These are phyloP conservation scores for Lathyrus sativus DNA, from an alignment of 306 rosid species.

Conservation along the genomic window DNA sequence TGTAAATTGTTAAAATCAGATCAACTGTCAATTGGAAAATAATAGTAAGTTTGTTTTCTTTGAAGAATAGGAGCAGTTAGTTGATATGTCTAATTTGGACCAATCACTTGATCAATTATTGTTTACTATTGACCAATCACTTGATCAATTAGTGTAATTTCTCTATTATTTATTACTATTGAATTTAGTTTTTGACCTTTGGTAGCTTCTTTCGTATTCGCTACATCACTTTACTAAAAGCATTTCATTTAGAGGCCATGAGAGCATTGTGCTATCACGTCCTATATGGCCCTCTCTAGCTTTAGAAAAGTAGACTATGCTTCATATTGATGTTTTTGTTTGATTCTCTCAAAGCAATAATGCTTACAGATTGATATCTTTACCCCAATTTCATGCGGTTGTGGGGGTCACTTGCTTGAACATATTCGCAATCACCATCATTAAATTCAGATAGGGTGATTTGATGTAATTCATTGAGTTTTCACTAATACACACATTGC, in stretches of 20 bases:
- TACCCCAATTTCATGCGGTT: background rate
- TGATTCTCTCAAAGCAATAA: conserved; percentile 32
- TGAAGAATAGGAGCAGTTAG: background rate
- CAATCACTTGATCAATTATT: background rate
- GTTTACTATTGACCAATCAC: conserved; percentile 1
- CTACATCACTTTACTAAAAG: background rate
- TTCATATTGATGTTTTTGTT: background rate
- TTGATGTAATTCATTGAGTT: too few relatives aligned
- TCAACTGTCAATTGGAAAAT: background rate
- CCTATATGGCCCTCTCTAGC: conserved; percentile 3
- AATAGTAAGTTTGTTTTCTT: background rate
- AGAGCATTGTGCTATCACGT: conserved; percentile 11
- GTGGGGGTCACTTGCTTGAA: background rate
- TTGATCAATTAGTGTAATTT: background rate
- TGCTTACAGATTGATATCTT: background rate
- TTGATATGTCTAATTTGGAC: background rate
- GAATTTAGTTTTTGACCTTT: background rate
- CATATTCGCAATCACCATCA: background rate
- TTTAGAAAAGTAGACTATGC: background rate
- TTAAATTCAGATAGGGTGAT: background rate
- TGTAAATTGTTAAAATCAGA: background rate
- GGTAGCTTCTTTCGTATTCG: background rate
- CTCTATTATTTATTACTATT: too few relatives aligned
- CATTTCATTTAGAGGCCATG: background rate
- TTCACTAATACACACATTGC: too few relatives aligned